Evolutionary conservation across 2,329 filamentous ascomycete genomes (phyloP), one percentile per base, ranked within the genome.

Genomic region (Aureobasidium sp.): DNA sequence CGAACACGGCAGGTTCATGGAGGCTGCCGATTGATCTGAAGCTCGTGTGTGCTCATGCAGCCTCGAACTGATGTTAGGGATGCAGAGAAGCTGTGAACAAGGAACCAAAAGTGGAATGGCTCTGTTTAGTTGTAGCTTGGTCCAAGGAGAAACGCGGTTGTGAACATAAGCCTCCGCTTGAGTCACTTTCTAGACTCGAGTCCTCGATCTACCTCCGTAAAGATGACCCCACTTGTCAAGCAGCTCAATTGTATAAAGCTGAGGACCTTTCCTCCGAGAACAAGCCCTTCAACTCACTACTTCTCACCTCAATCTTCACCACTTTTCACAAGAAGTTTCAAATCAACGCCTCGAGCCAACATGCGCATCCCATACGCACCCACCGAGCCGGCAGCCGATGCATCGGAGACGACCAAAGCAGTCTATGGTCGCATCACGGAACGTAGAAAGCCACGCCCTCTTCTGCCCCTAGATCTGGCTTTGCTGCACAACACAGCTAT

Each of bases 381-480:
- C 68, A 76, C 82, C 74, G 81, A 80, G 42, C 82, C 78, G 3
- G 74, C 76, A 14, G 74, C 79, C 11, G 77, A 81, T 48, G 80
- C 85, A 6, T 76, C 76, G 1, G 82, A 79, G 37, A 67, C 73
- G 7, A 73, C 71, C 48, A 66, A 72, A 61, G 74, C 73, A 22
- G 85, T 90, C 69, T 82, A 88, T 66, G 68, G 77, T 55, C 86
- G 87, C 68, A 84, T 91, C 69, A 76, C 78, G 11, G 84, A 82
- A 37, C 87, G 89, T 17, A 86, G 88, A 27, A 75, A 79, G 1
- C 87, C 88, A 0, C 84, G 88, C 1, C 87, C 87, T 6, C 82
- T 93, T 22, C 88, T 90, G 64, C 76, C 87, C 0, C 83, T 93
- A n/a, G 89, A 93, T 72, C 82, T 90, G 2, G 80, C 89, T 1